phyloP scores from a whole-genome alignment of 352 stramenopile genomes.

The Phytophthora pluvialis region DNA sequence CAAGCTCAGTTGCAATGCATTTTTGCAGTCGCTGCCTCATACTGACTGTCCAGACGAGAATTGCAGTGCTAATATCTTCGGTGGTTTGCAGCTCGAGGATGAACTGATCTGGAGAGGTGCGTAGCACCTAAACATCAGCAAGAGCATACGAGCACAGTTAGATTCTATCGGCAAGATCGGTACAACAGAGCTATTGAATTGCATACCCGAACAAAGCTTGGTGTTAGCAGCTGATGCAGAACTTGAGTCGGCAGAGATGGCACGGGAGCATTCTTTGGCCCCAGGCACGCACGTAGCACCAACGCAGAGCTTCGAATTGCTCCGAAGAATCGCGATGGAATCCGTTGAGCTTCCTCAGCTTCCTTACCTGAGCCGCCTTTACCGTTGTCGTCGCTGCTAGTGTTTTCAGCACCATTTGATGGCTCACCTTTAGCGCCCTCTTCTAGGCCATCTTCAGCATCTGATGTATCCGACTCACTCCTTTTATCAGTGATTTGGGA shows the following conservation, averaged over 20 bases:
- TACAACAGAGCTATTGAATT: not conserved
- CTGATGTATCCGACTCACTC: conserved; percentile 27
- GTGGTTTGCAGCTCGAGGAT: conserved; percentile 61
- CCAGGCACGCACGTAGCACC: conserved; percentile 63
- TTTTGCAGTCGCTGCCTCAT: conserved; percentile 69
- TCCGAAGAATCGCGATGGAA: conserved; percentile 52
- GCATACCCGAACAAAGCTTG: conserved; percentile 76
- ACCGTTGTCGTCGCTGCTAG: conserved; percentile 8
- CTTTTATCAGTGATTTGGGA: conserved; percentile 30
- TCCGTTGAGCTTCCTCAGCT: conserved; percentile 28
- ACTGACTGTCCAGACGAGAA: conserved; percentile 76
- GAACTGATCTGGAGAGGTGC: conserved; percentile 65
- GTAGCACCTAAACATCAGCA: conserved; percentile 52
- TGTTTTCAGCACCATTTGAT: conserved; percentile 6
- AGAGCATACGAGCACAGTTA: not conserved
- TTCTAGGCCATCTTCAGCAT: conserved; percentile 22
- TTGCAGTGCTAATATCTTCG: conserved; percentile 69
- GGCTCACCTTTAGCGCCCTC: conserved; percentile 10
- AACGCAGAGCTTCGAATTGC: conserved; percentile 65
- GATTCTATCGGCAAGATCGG: conserved; percentile 1
- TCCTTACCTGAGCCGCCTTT: conserved; percentile 3
- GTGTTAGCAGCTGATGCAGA: conserved; percentile 80
- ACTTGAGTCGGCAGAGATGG: conserved; percentile 52
- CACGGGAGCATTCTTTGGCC: conserved; percentile 32
- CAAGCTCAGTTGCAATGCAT: conserved; percentile 59